phyloP scores from a whole-genome alignment of 371 early-diverging fungal species.

The Mucor sp. region DNA sequence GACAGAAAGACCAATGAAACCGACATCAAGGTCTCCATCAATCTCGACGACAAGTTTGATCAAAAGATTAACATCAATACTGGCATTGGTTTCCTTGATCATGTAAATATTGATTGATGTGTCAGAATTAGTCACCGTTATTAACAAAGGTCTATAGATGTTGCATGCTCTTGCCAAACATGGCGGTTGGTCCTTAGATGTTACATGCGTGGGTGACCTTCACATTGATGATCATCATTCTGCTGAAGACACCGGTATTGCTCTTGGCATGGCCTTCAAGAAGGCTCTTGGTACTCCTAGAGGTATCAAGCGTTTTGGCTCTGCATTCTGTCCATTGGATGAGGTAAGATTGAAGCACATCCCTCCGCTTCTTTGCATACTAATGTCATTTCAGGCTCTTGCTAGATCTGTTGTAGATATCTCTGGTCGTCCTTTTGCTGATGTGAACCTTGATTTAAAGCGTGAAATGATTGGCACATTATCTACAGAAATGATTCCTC shows the following conservation, averaged over 20 bases:
- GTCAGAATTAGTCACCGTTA: background rate
- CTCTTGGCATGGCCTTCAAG: slow-evolving; percentile 92
- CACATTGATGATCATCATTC: slow-evolving; percentile 98
- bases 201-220: slow-evolving; percentile 88
- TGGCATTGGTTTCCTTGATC: slow-evolving; percentile 97
- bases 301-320: slow-evolving; percentile 94
- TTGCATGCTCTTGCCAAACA: slow-evolving; percentile 96
- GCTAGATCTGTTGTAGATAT: slow-evolving; percentile 96
- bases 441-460: slow-evolving; percentile 82
- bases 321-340: slow-evolving; percentile 94
- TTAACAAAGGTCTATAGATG: slow-evolving; percentile 66
- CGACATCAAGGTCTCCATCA: slow-evolving; percentile 73
- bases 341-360: slow-evolving; percentile 60
- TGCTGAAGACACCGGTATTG: slow-evolving; percentile 94
- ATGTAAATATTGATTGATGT: slow-evolving; percentile 55
- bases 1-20: slow-evolving; percentile 94
- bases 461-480: slow-evolving; percentile 89
- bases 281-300: slow-evolving; percentile 87
- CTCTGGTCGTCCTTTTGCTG: slow-evolving; percentile 90
- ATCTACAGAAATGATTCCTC: slow-evolving; percentile 97
- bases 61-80: slow-evolving; percentile 82
- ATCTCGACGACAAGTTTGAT: slow-evolving; percentile 56
- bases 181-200: slow-evolving; percentile 80
- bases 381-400: slow-evolving; percentile 61
- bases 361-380: background rate